Conservation (phyloP, 2,329 filamentous ascomycete genomes). For the Neurospora sp. region DNA sequence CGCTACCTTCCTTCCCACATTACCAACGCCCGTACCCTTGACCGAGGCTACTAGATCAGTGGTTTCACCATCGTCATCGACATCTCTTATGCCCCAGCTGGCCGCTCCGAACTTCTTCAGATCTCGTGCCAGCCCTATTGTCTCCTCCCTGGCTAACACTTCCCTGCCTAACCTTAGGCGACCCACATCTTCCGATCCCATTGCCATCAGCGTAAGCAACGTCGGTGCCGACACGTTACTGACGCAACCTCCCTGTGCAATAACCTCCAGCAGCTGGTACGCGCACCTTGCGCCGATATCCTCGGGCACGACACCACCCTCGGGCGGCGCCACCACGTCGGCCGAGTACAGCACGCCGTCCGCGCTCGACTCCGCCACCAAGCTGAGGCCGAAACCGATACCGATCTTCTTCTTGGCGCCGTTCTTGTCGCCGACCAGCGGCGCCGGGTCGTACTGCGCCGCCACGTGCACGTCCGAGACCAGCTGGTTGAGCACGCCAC, state of each 20-base stretch:
- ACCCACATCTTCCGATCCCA: conserved; percentile 95
- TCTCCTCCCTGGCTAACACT: conserved; percentile 70
- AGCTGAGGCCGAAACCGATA: conserved; percentile 80
- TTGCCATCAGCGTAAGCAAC: conserved; percentile 85
- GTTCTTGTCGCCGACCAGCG: conserved; percentile 44
- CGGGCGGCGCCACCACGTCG: conserved; percentile 65
- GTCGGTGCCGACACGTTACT: conserved; percentile 61
- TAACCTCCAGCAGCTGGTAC: conserved; percentile 76
- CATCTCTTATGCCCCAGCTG: conserved; percentile 81
- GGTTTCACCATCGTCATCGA: conserved; percentile 49
- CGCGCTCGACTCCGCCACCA: conserved; percentile 87
- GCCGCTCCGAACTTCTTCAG: conserved; percentile 80
- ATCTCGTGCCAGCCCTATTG: conserved; percentile 74
- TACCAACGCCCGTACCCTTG: conserved; percentile 87
- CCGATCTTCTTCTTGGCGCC: conserved; percentile 55
- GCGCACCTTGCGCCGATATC: conserved; percentile 85
- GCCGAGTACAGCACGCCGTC: conserved; percentile 76
- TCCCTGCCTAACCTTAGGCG: conserved; percentile 73
- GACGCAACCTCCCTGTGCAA: conserved; percentile 75
- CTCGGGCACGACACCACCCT: conserved; percentile 77
- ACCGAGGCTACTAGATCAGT: conserved; percentile 81
- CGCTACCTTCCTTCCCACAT: conserved; percentile 83
- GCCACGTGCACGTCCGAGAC: conserved; percentile 87
- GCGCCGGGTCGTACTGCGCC: conserved; percentile 62
- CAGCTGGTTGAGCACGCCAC: conserved; percentile 78